These are phyloP conservation scores for Magnusiomyces starmeri DNA, from an alignment of 1,139 yeast species.

Conservation along the genomic window DNA sequence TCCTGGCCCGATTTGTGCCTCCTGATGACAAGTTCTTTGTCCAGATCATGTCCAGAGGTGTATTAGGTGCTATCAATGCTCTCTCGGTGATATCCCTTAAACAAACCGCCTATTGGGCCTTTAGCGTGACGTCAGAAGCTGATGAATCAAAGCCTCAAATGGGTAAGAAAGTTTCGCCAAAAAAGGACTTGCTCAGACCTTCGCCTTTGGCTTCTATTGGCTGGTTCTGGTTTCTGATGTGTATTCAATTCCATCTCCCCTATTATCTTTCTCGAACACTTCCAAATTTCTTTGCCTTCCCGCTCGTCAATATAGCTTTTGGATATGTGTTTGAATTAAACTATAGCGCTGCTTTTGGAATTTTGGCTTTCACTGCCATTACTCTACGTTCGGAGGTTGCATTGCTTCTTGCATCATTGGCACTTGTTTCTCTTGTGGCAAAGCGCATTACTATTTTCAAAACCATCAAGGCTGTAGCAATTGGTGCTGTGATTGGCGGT, in stretches of 20 bases:
- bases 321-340: conserved; percentile 47
- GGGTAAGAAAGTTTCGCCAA: conserved; percentile 13
- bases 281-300: conserved; percentile 81
- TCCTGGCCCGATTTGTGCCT: conserved; percentile 26
- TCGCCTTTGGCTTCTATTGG: neutral
- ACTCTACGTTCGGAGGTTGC: conserved; percentile 71
- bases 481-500: conserved; percentile 54
- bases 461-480: conserved; percentile 38
- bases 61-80: conserved; percentile 32
- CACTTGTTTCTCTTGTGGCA: conserved; percentile 31
- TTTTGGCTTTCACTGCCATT: conserved; percentile 57
- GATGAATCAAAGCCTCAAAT: neutral
- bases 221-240: conserved; percentile 54
- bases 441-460: conserved; percentile 37
- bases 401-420: conserved; percentile 45
- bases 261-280: conserved; percentile 74
- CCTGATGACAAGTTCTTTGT: conserved; percentile 30
- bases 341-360: conserved; percentile 43
- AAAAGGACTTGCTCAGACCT: too few relatives aligned
- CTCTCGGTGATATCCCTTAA: conserved; percentile 27
- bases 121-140: neutral
- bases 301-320: conserved; percentile 55
- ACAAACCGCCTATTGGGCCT: conserved; percentile 19
- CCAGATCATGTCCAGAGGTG: conserved; percentile 37
- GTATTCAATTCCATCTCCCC: conserved; percentile 70